phyloP scores from a whole-genome alignment of 1,284 basidiomycete species.

The Pseudozyma pruni region DNA sequence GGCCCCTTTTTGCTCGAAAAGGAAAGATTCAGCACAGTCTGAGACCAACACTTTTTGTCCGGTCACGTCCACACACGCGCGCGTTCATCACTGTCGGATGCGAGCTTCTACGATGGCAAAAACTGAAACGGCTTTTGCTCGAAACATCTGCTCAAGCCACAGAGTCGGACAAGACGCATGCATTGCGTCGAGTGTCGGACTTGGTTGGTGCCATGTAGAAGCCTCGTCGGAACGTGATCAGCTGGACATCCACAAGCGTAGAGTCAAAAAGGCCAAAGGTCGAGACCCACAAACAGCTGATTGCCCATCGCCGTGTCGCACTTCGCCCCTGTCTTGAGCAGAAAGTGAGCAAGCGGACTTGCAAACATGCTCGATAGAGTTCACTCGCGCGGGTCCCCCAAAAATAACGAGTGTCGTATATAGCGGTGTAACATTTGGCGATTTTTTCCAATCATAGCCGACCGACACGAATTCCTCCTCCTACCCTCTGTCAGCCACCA shows the following conservation, averaged over 20 bases:
- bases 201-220: no score
- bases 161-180: neutral
- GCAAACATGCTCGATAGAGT: neutral
- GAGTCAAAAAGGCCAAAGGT: neutral
- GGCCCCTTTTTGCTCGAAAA: constrained; percentile 16
- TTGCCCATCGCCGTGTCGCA: constrained; percentile 1
- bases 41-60: constrained; percentile 37
- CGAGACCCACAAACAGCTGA: constrained; percentile 4
- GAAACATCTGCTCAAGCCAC: no score
- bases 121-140: no score
- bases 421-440: neutral
- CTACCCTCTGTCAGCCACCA: no score
- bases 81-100: no score
- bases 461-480: no score
- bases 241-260: neutral
- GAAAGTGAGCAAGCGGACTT: neutral
- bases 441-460: no score
- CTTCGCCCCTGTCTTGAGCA: constrained; percentile 21
- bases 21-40: constrained; percentile 7
- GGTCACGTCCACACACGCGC: no score
- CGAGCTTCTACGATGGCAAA: no score
- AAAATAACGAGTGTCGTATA: no score
- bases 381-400: constrained; percentile 3
- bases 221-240: no score
- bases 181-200: no score